phyloP scores from a whole-genome alignment of 306 rosid genomes.

The Cicer bijugum region DNA sequence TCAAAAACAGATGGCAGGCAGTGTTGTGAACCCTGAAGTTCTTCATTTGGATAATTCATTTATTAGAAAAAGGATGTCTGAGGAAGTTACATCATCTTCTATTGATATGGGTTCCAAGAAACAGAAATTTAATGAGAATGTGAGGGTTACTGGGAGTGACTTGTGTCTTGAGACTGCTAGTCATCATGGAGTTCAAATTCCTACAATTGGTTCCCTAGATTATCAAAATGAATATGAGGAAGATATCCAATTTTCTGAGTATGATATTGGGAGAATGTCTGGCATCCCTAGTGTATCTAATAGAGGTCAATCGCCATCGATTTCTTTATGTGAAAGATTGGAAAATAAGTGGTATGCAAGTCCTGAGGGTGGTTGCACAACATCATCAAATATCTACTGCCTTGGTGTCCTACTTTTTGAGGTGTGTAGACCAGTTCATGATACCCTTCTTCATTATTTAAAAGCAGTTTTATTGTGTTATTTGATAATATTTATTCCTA shows the following conservation, averaged over 20 bases:
- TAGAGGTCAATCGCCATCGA: slow-evolving; percentile 50
- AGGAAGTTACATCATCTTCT: slow-evolving; percentile 53
- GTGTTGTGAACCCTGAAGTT: slow-evolving; percentile 52
- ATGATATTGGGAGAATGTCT: slow-evolving; percentile 55
- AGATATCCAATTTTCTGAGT: slow-evolving; percentile 43
- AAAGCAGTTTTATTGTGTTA: slow-evolving; percentile 34
- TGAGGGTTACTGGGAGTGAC: slow-evolving; percentile 49
- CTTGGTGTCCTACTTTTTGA: slow-evolving; percentile 91
- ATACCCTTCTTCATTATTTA: slow-evolving; percentile 33
- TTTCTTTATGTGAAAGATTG: slow-evolving; percentile 53
- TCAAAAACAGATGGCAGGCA: slow-evolving; percentile 48
- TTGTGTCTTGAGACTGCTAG: slow-evolving; percentile 47
- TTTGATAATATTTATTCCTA: slow-evolving; percentile 16
- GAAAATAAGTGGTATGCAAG: slow-evolving; percentile 83
- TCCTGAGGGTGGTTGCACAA: slow-evolving; percentile 81
- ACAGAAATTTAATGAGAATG: slow-evolving; percentile 56
- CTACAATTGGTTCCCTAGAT: slow-evolving; percentile 48
- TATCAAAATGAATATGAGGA: slow-evolving; percentile 49
- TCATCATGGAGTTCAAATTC: slow-evolving; percentile 47
- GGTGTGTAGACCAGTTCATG: slow-evolving; percentile 59
- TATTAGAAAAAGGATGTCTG: slow-evolving; percentile 58
- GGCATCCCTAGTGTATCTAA: slow-evolving; percentile 51
- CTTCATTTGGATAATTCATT: slow-evolving; percentile 50
- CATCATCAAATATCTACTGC: slow-evolving; percentile 76
- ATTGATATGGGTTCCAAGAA: slow-evolving; percentile 59